Evolutionary conservation across 2,329 filamentous ascomycete genomes (phyloP), one percentile per base, ranked within the genome.

Genomic region (Zymoseptoria brevis): DNA sequence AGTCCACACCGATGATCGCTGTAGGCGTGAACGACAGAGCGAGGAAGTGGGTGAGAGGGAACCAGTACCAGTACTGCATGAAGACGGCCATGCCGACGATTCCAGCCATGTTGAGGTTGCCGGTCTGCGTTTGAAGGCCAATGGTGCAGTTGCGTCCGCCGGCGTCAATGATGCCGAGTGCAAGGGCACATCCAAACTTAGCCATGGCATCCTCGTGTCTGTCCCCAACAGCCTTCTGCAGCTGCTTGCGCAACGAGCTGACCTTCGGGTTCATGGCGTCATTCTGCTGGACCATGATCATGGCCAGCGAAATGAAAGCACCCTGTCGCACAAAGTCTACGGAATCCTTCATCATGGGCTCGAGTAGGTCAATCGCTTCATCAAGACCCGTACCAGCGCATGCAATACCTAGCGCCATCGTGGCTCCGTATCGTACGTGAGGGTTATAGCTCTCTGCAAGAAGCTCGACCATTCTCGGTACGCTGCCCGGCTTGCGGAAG

Each of bases 41-140:
- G 59, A 99, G 75, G 84, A 99, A 99, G 76, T 99, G 94, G 29
- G 94, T 96, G 69, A 97, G 88, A 61, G 94, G 94, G 84, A 99
- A 99, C 94, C 94, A 99, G 80, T 99, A 99, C 94, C 94, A 99
- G 80, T 99, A 99, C 74, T 99, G 94, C 8, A 92, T 96, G 77
- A 99, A 99, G 57, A 99, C 89, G 26, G 91, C 93, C 86, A 96
- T 96, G 67, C 94, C 95, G 19, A 99, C 92, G 66, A 99, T 96
- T 62, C 90, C 95, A 19, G 92, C 86, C 92, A 99, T 96, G 80
- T 99, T 97, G 66, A 99, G 85, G 73, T 96, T 99, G 64, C 95
- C 95, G 0, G 93, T 96, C 76, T 96, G 94, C 1, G 94, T 99
- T 75, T 99, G 94, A 48, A 99, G 82, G 29, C 93, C 93, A 67